Evolutionary conservation across 768 basidiomycete genomes (phyloP).

Genomic region (Tylopilus plumbeoviolaceoides): DNA sequence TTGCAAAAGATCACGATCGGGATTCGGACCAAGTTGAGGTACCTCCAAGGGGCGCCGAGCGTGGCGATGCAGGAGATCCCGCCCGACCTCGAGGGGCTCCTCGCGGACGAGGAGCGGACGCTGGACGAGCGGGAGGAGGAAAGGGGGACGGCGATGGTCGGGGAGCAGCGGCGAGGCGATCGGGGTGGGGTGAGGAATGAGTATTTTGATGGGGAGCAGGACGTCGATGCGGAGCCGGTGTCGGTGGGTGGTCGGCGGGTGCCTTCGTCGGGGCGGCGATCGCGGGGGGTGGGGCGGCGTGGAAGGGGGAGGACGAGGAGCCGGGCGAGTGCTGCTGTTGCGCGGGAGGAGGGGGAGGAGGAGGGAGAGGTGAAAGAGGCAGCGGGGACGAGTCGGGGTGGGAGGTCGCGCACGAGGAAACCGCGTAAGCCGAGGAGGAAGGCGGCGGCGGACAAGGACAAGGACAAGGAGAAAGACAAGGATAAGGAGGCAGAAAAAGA

Average conservation of each 20-base stretch:
- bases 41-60: slow-evolving; percentile 93
- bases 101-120: slow-evolving; percentile 68
- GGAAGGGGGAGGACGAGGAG: not conserved
- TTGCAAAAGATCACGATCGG: slow-evolving; percentile 85
- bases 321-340: slow-evolving; percentile 20
- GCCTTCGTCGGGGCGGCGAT: slow-evolving; percentile 11
- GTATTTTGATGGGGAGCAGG: slow-evolving; percentile 69
- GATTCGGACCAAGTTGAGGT: slow-evolving; percentile 84
- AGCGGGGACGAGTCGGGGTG: slow-evolving; percentile 22
- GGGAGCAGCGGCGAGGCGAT: slow-evolving; percentile 45
- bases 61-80: slow-evolving; percentile 97
- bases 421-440: slow-evolving; percentile 22
- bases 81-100: slow-evolving; percentile 76
- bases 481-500: slow-evolving; percentile 13
- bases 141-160: slow-evolving; percentile 49
- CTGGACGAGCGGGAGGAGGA: slow-evolving; percentile 72
- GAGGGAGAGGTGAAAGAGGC: slow-evolving; percentile 33
- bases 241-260: slow-evolving; percentile 21
- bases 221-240: slow-evolving; percentile 53
- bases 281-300: slow-evolving; percentile 10
- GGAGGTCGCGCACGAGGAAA: slow-evolving; percentile 33
- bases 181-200: slow-evolving; percentile 57
- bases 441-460: slow-evolving; percentile 23
- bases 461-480: slow-evolving; percentile 18
- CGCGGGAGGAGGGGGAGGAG: slow-evolving; percentile 36